Conservation (phyloP, 2,329 filamentous ascomycete genomes). For the Cladosporium cucumerinum region DNA sequence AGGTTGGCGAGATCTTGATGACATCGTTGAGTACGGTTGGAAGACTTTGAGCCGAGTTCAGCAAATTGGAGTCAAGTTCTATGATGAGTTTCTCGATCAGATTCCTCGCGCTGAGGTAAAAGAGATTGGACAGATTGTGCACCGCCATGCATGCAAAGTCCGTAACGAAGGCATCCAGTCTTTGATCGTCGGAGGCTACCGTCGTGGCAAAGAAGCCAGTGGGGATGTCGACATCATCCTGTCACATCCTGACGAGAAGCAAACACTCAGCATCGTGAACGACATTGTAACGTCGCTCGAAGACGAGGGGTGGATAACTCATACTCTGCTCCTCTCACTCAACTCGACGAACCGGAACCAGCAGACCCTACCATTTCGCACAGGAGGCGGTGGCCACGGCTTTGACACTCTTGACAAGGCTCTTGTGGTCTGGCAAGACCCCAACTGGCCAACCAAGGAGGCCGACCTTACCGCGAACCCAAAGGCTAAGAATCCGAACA, state of each 20-base stretch:
- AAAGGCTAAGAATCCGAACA: conserved; percentile 61
- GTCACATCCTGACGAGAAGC: conserved; percentile 67
- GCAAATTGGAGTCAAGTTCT: conserved; percentile 92
- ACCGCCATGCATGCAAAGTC: conserved; percentile 63
- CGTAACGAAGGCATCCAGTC: conserved; percentile 54
- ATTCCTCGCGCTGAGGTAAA: conserved; percentile 74
- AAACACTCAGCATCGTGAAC: conserved; percentile 67
- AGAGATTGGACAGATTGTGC: conserved; percentile 61
- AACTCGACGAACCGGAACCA: conserved; percentile 72
- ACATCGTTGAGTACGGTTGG: conserved; percentile 84
- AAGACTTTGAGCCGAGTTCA: conserved; percentile 69
- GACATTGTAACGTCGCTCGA: conserved; percentile 72
- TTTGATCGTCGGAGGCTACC: conserved; percentile 74
- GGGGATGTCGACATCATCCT: conserved; percentile 87
- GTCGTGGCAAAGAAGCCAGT: conserved; percentile 68
- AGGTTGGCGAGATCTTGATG: conserved; percentile 79
- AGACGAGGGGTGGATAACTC: conserved; percentile 67
- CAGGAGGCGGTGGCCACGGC: conserved; percentile 51
- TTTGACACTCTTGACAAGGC: conserved; percentile 93
- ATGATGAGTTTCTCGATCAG: conserved; percentile 72
- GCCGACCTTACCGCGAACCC: conserved; percentile 36
- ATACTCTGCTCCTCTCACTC: conserved; percentile 70
- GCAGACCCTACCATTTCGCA: conserved; percentile 54
- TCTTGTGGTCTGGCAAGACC: conserved; percentile 86
- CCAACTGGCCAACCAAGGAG: conserved; percentile 41